phyloP scores from a whole-genome alignment of 176 grass and related monocot genomes.

The Areca catechu region DNA sequence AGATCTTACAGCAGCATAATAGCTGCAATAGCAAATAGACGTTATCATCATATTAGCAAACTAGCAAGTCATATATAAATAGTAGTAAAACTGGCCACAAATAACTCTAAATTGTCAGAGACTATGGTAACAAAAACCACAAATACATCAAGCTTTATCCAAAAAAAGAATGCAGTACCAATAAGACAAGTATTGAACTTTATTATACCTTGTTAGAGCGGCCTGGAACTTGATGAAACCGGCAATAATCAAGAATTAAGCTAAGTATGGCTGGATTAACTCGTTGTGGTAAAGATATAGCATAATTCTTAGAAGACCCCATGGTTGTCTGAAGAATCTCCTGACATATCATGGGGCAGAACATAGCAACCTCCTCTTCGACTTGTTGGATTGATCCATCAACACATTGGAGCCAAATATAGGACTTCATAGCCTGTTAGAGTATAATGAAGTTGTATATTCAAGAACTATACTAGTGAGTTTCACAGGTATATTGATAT shows the following conservation, averaged over 20 bases:
- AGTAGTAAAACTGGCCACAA: no score
- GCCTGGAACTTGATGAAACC: constrained; percentile 94
- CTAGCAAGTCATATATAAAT: no score
- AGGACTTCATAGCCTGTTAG: constrained; percentile 82
- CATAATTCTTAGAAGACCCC: constrained; percentile 93
- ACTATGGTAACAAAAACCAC: no score
- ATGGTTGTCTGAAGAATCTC: constrained; percentile 86
- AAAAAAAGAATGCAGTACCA: not conserved
- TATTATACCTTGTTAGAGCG: constrained; percentile 81
- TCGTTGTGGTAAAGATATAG: constrained; percentile 81
- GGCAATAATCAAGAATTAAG: constrained; percentile 98
- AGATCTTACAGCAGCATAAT: no score
- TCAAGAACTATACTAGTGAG: not conserved
- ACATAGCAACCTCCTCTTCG: constrained; percentile 97
- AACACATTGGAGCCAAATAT: constrained; percentile 96
- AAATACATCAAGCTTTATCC: no score
- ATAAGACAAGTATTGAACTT: constrained; percentile 1
- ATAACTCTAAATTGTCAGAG: no score
- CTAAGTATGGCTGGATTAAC: constrained; percentile 82
- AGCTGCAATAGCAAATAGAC: no score
- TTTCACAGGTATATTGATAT: not conserved
- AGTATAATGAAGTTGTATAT: not conserved
- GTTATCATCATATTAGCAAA: no score
- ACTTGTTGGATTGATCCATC: constrained; percentile 99
- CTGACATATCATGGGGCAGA: constrained; percentile 86